phyloP scores from a whole-genome alignment of 1,139 yeast genomes.

The Saccharomyces hybrid region DNA sequence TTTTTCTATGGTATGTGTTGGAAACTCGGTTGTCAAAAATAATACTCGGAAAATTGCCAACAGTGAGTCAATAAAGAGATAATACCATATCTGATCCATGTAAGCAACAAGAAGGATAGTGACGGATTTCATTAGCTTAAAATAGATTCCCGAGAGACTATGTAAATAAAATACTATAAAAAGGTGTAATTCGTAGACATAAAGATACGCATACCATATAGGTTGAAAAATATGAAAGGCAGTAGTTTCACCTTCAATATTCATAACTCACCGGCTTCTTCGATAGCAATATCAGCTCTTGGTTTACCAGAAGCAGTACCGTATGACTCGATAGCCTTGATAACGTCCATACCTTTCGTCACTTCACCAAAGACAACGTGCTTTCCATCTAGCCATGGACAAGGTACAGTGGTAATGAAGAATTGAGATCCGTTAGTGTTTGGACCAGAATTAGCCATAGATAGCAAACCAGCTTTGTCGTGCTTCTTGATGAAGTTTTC shows the following conservation, averaged over 20 bases:
- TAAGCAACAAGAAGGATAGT: background rate
- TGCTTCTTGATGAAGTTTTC: slow-evolving; percentile 82
- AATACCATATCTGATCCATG: background rate
- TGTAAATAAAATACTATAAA: background rate
- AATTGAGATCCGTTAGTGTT: slow-evolving; percentile 96
- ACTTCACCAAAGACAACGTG: slow-evolving; percentile 98
- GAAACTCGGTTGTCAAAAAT: background rate
- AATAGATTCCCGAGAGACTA: background rate
- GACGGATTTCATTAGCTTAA: background rate
- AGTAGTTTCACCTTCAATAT: background rate
- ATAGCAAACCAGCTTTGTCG: slow-evolving; percentile 75
- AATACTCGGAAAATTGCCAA: background rate
- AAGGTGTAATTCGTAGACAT: background rate
- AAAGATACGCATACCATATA: background rate
- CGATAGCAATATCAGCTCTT: slow-evolving; percentile 59
- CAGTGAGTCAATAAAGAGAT: background rate
- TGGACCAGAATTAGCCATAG: slow-evolving; percentile 96
- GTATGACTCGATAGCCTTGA: slow-evolving; percentile 65
- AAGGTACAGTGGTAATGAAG: slow-evolving; percentile 86
- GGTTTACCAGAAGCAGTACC: slow-evolving; percentile 76
- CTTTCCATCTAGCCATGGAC: slow-evolving; percentile 89
- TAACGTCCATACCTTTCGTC: slow-evolving; percentile 74
- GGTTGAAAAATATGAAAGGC: background rate
- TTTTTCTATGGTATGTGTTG: background rate
- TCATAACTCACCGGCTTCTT: slow-evolving; percentile 67